phyloP scores from a whole-genome alignment of 805 yeast species.

The Metschnikowia peoriensis region DNA sequence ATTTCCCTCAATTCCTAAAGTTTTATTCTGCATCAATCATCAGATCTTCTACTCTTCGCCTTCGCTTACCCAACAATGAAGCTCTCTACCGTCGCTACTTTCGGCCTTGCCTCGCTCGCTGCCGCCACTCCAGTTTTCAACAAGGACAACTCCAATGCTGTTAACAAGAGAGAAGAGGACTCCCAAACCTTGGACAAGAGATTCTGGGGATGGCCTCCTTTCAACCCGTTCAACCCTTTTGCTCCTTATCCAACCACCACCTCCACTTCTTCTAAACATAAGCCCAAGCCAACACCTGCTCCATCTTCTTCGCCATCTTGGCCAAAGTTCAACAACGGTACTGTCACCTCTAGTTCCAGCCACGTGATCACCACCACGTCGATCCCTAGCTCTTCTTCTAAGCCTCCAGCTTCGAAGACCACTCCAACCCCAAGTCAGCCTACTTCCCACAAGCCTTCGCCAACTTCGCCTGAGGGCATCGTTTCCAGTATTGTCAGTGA shows the following conservation, averaged over 20 bases:
- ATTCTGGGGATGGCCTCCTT: background rate
- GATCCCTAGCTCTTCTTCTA: background rate
- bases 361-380: background rate
- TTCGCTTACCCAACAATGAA: conserved; percentile 4
- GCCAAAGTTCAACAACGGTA: background rate
- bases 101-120: conserved; percentile 11
- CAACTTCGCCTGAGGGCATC: background rate
- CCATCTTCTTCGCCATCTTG: background rate
- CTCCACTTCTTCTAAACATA: background rate
- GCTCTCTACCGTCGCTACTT: conserved; percentile 5
- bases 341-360: background rate
- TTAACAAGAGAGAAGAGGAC: background rate
- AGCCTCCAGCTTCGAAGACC: background rate
- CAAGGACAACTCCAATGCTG: background rate
- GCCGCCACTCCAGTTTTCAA: conserved; percentile 10
- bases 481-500: conserved; percentile 1
- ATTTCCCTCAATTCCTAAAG: too few species aligned
- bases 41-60: background rate
- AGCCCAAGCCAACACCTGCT: background rate
- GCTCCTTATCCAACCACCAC: background rate
- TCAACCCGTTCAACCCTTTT: background rate
- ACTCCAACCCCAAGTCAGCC: background rate
- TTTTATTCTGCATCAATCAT: too few species aligned
- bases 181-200: background rate
- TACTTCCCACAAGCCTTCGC: background rate